Conservation (phyloP, 495 filamentous ascomycete species). For the Xylaria curta region DNA sequence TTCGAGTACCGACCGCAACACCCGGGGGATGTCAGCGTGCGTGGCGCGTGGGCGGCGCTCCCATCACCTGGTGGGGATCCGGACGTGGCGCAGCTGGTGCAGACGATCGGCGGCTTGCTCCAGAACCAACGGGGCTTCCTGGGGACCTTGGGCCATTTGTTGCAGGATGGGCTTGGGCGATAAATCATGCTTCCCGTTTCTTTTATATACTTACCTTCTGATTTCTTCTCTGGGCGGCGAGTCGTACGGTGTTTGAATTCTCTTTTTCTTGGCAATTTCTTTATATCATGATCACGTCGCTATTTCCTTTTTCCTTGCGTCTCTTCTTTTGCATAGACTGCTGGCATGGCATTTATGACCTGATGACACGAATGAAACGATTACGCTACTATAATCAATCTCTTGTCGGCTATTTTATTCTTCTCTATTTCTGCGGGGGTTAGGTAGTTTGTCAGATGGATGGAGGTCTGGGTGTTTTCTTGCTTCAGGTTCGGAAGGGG, state of each 20-base stretch:
- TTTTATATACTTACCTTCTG: not conserved
- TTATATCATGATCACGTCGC: not conserved
- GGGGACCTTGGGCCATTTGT: constrained; percentile 16
- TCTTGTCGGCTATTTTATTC: not conserved
- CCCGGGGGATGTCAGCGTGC: constrained; percentile 14
- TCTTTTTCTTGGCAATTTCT: not conserved
- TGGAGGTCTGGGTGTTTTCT: not conserved
- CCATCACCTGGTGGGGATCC: not conserved
- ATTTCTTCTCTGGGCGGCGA: not conserved
- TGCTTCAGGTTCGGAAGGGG: not conserved
- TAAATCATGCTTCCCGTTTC: not conserved
- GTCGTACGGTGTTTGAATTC: not conserved
- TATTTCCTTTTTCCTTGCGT: not conserved
- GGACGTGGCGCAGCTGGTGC: constrained; percentile 13
- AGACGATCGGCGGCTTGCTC: constrained; percentile 22
- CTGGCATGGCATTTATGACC: constrained; percentile 3
- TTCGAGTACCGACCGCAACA: constrained; percentile 26
- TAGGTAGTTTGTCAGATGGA: not conserved
- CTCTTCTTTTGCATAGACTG: not conserved
- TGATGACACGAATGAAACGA: constrained; percentile 19
- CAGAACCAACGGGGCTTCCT: constrained; percentile 17
- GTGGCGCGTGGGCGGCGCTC: constrained; percentile 18
- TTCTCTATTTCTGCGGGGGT: not conserved
- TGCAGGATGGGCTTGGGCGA: constrained; percentile 10
- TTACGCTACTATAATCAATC: not conserved